Conservation (phyloP, 257 asterid genomes). For the Solanum bukasovii region DNA sequence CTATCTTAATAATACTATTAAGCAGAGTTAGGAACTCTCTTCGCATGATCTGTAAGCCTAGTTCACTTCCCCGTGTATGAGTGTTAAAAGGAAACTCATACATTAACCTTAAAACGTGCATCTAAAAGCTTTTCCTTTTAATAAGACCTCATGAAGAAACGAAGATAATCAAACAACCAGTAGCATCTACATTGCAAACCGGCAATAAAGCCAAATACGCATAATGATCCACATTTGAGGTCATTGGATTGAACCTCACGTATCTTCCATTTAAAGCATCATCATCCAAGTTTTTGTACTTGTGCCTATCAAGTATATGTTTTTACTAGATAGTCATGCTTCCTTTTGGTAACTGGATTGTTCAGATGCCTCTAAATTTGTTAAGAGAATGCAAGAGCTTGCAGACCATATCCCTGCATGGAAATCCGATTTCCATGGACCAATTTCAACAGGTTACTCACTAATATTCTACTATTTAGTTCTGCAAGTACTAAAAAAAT, state of each 20-base stretch:
- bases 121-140: background rate
- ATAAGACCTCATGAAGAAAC: background rate
- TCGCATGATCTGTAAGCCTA: background rate
- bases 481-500: background rate
- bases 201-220: background rate
- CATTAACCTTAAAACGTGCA: background rate
- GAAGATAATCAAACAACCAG: background rate
- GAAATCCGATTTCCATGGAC: conserved; percentile 91
- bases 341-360: background rate
- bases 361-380: conserved; percentile 70
- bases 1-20: background rate
- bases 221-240: background rate
- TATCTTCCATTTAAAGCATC: background rate
- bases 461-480: background rate
- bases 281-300: background rate
- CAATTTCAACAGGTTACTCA: conserved; percentile 63
- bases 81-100: background rate
- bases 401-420: conserved; percentile 76
- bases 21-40: background rate
- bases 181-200: background rate
- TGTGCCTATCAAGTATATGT: background rate
- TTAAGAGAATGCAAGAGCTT: conserved; percentile 75
- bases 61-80: background rate
- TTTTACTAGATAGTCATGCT: background rate
- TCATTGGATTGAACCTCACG: background rate